These are phyloP conservation scores for Talaromyces rugulosus DNA, from an alignment of 2,329 filamentous ascomycete genomes.

Conservation along the genomic window DNA sequence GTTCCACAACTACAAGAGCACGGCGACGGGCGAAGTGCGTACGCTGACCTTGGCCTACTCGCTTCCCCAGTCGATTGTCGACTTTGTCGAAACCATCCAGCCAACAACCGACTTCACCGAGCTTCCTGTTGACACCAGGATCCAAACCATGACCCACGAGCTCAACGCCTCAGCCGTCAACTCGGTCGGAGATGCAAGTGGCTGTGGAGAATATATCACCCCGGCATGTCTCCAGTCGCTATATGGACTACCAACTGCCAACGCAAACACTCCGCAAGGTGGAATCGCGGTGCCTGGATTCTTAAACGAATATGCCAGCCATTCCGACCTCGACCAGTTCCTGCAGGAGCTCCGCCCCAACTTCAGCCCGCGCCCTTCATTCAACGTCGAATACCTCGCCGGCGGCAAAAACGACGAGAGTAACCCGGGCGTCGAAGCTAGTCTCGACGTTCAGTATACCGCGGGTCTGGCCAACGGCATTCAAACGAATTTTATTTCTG, in stretches of 20 bases:
- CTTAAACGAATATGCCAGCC: constrained; percentile 49
- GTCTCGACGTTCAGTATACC: constrained; percentile 61
- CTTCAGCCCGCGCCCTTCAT: constrained; percentile 45
- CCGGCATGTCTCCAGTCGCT: constrained; percentile 47
- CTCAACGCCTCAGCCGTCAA: neutral
- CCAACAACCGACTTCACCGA: constrained; percentile 61
- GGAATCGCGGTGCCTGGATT: constrained; percentile 46
- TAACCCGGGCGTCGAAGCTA: constrained; percentile 53
- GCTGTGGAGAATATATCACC: constrained; percentile 27
- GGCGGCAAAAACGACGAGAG: constrained; percentile 50
- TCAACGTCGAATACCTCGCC: constrained; percentile 55
- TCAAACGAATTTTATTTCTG: constrained; percentile 56
- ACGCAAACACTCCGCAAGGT: constrained; percentile 28
- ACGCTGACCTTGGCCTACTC: constrained; percentile 59
- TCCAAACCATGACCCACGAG: neutral
- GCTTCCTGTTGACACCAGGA: constrained; percentile 12
- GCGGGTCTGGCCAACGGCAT: constrained; percentile 52
- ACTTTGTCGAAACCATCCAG: constrained; percentile 59
- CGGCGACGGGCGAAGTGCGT: constrained; percentile 36
- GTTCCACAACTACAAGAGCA: constrained; percentile 54
- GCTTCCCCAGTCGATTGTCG: constrained; percentile 52
- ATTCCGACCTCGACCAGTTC: constrained; percentile 55
- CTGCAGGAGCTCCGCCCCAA: constrained; percentile 52
- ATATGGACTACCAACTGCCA: constrained; percentile 44
- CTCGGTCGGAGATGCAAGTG: neutral